These are phyloP conservation scores for Tricholoma flavovirens DNA, from an alignment of 768 basidiomycete species.

Conservation along the genomic window DNA sequence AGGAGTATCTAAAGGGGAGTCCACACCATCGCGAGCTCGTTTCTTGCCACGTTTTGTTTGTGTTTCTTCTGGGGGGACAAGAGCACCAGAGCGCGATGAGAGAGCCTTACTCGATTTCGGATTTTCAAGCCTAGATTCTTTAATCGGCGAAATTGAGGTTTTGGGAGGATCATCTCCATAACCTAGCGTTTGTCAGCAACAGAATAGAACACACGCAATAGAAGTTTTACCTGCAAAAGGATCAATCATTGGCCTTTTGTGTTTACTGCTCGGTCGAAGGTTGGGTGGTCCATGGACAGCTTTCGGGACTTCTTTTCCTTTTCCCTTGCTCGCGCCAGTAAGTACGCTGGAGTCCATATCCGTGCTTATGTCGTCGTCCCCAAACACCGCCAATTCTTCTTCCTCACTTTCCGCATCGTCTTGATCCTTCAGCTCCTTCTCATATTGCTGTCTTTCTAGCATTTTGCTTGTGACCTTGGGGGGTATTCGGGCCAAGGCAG, in stretches of 20 bases:
- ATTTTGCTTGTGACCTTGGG: conserved; percentile 67
- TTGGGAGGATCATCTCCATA: conserved; percentile 27
- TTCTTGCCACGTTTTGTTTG: conserved; percentile 14
- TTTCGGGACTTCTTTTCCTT: conserved; percentile 21
- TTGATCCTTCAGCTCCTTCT: conserved; percentile 47
- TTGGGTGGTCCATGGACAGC: conserved; percentile 6
- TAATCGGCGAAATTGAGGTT: not conserved
- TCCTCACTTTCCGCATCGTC: conserved; percentile 40
- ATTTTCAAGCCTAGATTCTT: not conserved
- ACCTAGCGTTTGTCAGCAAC: conserved; percentile 18
- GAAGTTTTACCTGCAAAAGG: conserved; percentile 54
- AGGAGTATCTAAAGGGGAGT: conserved; percentile 7
- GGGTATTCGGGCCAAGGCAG: conserved; percentile 32
- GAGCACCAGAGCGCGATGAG: not conserved
- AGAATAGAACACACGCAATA: not conserved
- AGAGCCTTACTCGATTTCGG: not conserved
- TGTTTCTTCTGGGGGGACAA: conserved; percentile 3
- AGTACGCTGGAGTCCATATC: conserved; percentile 9
- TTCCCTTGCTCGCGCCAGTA: conserved; percentile 28
- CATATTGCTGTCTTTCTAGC: conserved; percentile 60
- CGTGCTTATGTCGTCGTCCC: conserved; percentile 21
- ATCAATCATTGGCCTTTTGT: conserved; percentile 51
- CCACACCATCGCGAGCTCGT: conserved; percentile 4
- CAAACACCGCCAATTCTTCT: conserved; percentile 35
- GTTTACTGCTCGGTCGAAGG: conserved; percentile 27